Conservation (phyloP, 768 basidiomycete species). For the Tulasnella sp. region DNA sequence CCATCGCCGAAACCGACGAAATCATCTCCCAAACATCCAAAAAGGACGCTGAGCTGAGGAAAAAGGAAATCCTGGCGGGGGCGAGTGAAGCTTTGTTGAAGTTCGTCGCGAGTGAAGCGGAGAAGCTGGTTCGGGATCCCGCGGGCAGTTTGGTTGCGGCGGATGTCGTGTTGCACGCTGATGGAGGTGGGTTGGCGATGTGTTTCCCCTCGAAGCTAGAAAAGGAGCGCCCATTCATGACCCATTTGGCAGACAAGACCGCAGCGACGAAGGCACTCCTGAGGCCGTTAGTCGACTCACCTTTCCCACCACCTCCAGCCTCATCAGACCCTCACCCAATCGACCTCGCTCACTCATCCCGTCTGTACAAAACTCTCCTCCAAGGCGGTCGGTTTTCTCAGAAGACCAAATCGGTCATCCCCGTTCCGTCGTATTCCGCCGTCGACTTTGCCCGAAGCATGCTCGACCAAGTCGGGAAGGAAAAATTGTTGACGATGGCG, state of each 20-base stretch:
- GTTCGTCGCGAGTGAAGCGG: constrained; percentile 63
- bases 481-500: constrained; percentile 55
- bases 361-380: constrained; percentile 82
- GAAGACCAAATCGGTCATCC: constrained; percentile 52
- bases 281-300: constrained; percentile 45
- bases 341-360: constrained; percentile 75
- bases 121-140: constrained; percentile 63
- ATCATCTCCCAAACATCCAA: constrained; percentile 75
- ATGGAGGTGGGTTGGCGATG: constrained; percentile 60
- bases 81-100: constrained; percentile 72
- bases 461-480: constrained; percentile 52
- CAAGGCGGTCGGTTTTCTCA: constrained; percentile 88
- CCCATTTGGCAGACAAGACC: constrained; percentile 57
- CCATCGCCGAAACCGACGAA: constrained; percentile 69
- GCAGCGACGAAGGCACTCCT: constrained; percentile 60
- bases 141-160: constrained; percentile 73
- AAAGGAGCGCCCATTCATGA: neutral
- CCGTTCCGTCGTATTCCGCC: constrained; percentile 54
- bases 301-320: constrained; percentile 49
- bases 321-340: constrained; percentile 60
- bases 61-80: constrained; percentile 65
- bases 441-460: constrained; percentile 58
- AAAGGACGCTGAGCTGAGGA: constrained; percentile 61
- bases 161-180: constrained; percentile 80
- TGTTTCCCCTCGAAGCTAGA: neutral